Conservation (phyloP, 1,284 basidiomycete genomes). For the Puccinia horiana region DNA sequence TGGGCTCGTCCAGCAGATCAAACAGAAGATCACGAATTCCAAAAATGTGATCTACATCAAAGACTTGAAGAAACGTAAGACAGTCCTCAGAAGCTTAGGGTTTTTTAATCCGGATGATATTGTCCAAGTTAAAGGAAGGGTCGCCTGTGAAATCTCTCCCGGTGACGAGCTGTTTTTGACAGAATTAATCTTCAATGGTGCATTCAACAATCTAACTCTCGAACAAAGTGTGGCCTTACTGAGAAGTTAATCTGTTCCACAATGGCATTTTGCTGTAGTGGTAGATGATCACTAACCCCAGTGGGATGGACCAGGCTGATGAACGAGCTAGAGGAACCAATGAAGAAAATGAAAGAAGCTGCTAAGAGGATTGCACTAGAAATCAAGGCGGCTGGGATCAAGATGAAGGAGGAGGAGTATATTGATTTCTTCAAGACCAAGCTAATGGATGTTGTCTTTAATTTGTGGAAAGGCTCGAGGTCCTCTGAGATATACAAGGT, state of each 20-base stretch:
- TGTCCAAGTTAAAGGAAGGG: slow-evolving; percentile 95
- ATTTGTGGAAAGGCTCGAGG: slow-evolving; percentile 96
- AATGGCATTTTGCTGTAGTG: neutral
- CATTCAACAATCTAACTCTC: slow-evolving; percentile 84
- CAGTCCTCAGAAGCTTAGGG: slow-evolving; percentile 84
- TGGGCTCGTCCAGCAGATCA: slow-evolving; percentile 72
- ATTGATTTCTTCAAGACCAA: slow-evolving; percentile 96
- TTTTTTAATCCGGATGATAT: slow-evolving; percentile 88
- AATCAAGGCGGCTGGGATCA: slow-evolving; percentile 85
- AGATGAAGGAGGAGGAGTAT: slow-evolving; percentile 89
- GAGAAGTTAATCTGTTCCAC: slow-evolving; percentile 72
- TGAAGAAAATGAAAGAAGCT: slow-evolving; percentile 92
- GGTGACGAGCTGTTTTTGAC: slow-evolving; percentile 95
- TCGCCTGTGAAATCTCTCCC: slow-evolving; percentile 96
- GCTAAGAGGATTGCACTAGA: slow-evolving; percentile 93
- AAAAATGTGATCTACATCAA: slow-evolving; percentile 93
- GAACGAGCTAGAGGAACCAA: slow-evolving; percentile 86
- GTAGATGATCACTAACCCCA: neutral
- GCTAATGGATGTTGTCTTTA: slow-evolving; percentile 92
- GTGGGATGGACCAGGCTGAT: slow-evolving; percentile 67
- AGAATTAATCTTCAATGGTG: slow-evolving; percentile 95
- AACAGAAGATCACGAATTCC: slow-evolving; percentile 81
- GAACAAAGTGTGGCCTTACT: slow-evolving; percentile 86
- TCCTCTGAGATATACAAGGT: slow-evolving; percentile 96
- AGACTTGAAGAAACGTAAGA: slow-evolving; percentile 92